Base-by-base conservation (phyloP, 106 monocot genomes). In the Chionographis japonica region DNA sequence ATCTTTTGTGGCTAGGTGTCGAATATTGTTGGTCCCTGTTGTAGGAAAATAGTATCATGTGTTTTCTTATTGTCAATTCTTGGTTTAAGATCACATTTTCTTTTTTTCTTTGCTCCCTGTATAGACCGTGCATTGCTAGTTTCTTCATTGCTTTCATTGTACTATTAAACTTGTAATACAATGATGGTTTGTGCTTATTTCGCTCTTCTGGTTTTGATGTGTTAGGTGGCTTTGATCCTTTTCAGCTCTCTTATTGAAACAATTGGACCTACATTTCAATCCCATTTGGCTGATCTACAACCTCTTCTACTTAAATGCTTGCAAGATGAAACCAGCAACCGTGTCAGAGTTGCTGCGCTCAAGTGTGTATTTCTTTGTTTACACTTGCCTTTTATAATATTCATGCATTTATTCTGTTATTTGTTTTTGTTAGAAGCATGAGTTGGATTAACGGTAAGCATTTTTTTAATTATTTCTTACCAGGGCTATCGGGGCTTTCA, bases 191-290 rank as follows among this genome's bases (percentile, higher is more conserved):
- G 9, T 43, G n/a, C 50, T 62, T 42, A 35, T 60, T 4, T 68
- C 43, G 12, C 54, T 56, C 1, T 46, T 72, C 35, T 54, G 2
- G 16, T 73, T 68, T 58, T 27, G 27, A 27, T 65, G 7, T 55
- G 39, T 46, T 74, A 98, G 97, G 97, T 98, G 61, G 89, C 92
- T 54, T 77, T 98, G 73, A 98, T 92, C 39, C 82, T 98, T 65
- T 98, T 98, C 78, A 90, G 92, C 58, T 98, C 97, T 74, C 78
- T 98, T 51, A 93, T 85, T 14, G 92, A 98, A 83, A 98, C 97
- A 50, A 98, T 93, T 68, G 97, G 97, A 52, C 60, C 92, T 4
- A 98, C 89, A 50, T 98, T 98, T 79, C 90, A 90, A 77, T 73
- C 93, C 15, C 83, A 98, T 79, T 49, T 98, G 53, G 54, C 68